Base-by-base conservation (phyloP, 2,329 filamentous ascomycete species). In the Calonectria crousiana region DNA sequence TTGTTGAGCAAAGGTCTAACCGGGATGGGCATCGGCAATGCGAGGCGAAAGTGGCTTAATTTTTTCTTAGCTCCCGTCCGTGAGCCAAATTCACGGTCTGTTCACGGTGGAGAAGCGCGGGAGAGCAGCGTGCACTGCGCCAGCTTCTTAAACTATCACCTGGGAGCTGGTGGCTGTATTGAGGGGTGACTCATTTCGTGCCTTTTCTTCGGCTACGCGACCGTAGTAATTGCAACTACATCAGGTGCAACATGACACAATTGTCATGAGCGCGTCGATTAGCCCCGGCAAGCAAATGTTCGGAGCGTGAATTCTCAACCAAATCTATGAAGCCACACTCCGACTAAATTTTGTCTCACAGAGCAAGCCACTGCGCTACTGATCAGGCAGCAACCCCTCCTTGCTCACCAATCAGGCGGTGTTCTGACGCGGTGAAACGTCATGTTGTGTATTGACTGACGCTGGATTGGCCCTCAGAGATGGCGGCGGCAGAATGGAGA, bases 321-420 rank as follows among this genome's bases (percentile, higher is more conserved):
- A 13, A 20, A 30, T n/a, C 38, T 18, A 65, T 32, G 23, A 65
- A 44, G 36, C 41, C 38, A 44, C 60, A 11, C 28, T 44, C 11
- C 16, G 30, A 20, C 26, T 47, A 23, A 47, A 47, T 23, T n/a
- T 44, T 47, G 38, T 30, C 38, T 47, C 26, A 28, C 10, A 44
- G 20, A 36, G n/a, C 38, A 52, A 67, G 69, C 69, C 64, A 68
- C 44, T 28, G 34, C 30, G n/a, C 44, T 26, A 34, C n/a, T 11
- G 41, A 11, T 23, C 28, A 71, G 68, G 49, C 68, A 65, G 49
- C 68, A 44, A 47, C 68, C 58, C 68, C 68, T 64, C 68, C 26
- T 28, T 71, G 58, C 20, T 71, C 68, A 71, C 49, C 66, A 73
- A 73, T 73, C 71, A 69, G 18, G 13, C 49, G 58, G 36, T 47